Conservation (phyloP, 1,284 basidiomycete genomes). For the Ustilago curta region DNA sequence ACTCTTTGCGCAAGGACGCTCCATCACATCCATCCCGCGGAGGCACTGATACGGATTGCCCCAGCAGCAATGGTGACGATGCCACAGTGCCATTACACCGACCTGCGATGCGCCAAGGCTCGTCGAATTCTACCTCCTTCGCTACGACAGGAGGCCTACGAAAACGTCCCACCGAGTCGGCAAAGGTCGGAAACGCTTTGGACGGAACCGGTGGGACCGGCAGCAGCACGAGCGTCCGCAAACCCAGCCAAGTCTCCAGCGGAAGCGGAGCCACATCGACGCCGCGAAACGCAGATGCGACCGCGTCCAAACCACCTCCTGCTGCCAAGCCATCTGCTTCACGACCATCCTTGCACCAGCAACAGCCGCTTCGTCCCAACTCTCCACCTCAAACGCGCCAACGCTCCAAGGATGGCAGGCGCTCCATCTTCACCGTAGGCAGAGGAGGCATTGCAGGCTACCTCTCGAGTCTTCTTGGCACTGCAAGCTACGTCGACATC, state of each 20-base stretch:
- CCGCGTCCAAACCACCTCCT: slow-evolving; percentile 4
- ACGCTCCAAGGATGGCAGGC: slow-evolving; percentile 34
- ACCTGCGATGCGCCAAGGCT: slow-evolving; percentile 19
- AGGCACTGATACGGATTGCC: slow-evolving; percentile 24
- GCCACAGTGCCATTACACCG: slow-evolving; percentile 17
- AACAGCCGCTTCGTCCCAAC: slow-evolving; percentile 18
- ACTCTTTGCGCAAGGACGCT: slow-evolving; percentile 7
- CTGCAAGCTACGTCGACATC: slow-evolving; percentile 95
- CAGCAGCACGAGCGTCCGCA: slow-evolving; percentile 11
- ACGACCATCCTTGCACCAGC: slow-evolving; percentile 20
- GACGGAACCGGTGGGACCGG: slow-evolving; percentile 48
- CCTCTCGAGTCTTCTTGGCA: slow-evolving; percentile 90
- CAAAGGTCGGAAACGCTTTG: slow-evolving; percentile 59
- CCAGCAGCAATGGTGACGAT: slow-evolving; percentile 7
- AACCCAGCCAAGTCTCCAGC: slow-evolving; percentile 19
- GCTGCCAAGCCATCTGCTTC: slow-evolving; percentile 2
- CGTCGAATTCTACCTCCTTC: slow-evolving; percentile 24
- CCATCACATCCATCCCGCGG: slow-evolving; percentile 17
- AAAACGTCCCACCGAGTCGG: slow-evolving; percentile 37
- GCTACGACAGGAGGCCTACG: slow-evolving; percentile 11
- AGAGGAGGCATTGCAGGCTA: slow-evolving; percentile 95
- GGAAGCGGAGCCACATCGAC: slow-evolving; percentile 1
- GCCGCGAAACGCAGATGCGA: slow-evolving; percentile 12
- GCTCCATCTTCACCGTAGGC: slow-evolving; percentile 85
- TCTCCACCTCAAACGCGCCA: slow-evolving; percentile 12